Base-by-base conservation (phyloP, 176 grass and related monocot species). In the Carex myosuroides region DNA sequence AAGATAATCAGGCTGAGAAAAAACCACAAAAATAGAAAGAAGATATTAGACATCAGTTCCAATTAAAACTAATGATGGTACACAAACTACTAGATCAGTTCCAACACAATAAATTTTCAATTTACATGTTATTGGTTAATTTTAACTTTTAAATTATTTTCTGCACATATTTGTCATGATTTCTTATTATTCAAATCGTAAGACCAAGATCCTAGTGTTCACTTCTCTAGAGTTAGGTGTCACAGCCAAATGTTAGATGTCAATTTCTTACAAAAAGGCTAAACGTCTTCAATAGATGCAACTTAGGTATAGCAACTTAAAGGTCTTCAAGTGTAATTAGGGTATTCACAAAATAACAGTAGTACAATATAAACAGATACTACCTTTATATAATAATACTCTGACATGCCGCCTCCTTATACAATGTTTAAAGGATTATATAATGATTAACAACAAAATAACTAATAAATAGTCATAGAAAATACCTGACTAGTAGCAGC, bases 1-100 rank as follows among this genome's bases (percentile, higher is more conserved):
- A 79, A 95, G 88, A 91, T 98, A 98, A 93, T 98, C 96, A 81
- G 88, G 82, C 96, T 98, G 89, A 41, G 18, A 64, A 26, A 87
- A 65, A 42, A 4, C 26, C 22, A 83, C 46, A 86, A 73, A 88
- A 12, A 57, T 4, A 77, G 50, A 74, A 82, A 32, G 50, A 68
- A n/a, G 2, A 81, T 79, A 50, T 87, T 29, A 89, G 75, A 64
- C 3, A 68, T 13, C n/a, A 2, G 18, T 57, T 62, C 80, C 59
- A 37, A 24, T 86, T 18, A 32, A 9, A 57, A 41, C 17, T 52
- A 22, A 72, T 72, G 41, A 44, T 48, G 6, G 5, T 17, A 37
- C 32, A 72, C 16, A 20, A 44, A 20, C 35, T 72, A 48, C 67
- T 7, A 3, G 0, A 42, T 70, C 6, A 18, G 17, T 44, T 71